A percentile compares a stretch with the other conserved stretches of the same genome.
These are phyloP conservation scores for Pulveroboletus sp. DNA, from an alignment of 768 basidiomycete species.

Conservation along the genomic window DNA sequence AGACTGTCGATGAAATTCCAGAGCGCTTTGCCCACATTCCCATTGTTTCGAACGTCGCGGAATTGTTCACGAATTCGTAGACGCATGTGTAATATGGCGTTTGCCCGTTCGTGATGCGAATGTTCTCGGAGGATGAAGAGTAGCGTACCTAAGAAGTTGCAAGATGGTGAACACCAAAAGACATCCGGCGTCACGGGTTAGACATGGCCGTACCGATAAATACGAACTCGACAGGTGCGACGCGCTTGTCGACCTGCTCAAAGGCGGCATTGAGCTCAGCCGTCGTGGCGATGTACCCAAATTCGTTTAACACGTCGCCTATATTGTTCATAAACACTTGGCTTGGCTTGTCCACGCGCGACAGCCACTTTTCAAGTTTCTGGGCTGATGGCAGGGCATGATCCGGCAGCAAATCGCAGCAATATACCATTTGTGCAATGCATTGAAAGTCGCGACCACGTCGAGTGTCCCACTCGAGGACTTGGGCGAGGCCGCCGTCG, in stretches of 20 bases:
- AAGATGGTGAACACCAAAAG: not conserved
- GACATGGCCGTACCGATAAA: conserved; percentile 57
- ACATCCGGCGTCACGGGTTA: not conserved
- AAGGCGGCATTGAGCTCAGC: conserved; percentile 44
- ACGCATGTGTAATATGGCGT: conserved; percentile 56
- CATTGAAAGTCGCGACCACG: conserved; percentile 77
- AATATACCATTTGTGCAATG: conserved; percentile 64
- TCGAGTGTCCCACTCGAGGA: conserved; percentile 58
- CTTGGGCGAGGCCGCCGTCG: conserved; percentile 52
- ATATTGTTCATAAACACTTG: conserved; percentile 51
- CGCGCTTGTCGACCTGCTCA: conserved; percentile 47
- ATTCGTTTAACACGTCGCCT: conserved; percentile 46
- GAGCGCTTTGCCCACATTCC: conserved; percentile 46
- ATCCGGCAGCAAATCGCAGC: conserved; percentile 50
- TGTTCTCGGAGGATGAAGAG: conserved; percentile 49
- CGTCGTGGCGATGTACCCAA: conserved; percentile 49
- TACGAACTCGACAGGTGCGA: conserved; percentile 75
- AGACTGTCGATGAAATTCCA: conserved; percentile 52
- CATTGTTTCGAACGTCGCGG: conserved; percentile 64
- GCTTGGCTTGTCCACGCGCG: conserved; percentile 34
- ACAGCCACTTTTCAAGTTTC: conserved; percentile 51
- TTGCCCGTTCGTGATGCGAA: conserved; percentile 44
- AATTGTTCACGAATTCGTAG: conserved; percentile 48
- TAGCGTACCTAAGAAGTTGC: conserved; percentile 52
- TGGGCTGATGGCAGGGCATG: conserved; percentile 46